Percentiles rank a stretch among this genome's conserved stretches.
These are phyloP conservation scores for Plasmodium relictum DNA, from an alignment of 169 alveolate species.

Conservation along the genomic window DNA sequence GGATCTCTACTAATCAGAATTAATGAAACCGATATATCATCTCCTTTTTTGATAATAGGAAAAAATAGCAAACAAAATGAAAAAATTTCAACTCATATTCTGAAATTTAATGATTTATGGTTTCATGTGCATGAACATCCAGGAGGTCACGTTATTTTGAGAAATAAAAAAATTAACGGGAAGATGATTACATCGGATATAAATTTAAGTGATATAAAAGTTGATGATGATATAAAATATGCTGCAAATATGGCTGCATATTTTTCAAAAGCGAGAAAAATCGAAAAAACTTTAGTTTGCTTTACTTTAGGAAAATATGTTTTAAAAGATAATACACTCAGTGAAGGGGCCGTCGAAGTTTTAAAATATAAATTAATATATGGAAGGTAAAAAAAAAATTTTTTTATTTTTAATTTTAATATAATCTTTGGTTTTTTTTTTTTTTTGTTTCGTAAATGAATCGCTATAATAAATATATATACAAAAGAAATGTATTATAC, in stretches of 20 bases:
- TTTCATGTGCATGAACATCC: constrained; percentile 86
- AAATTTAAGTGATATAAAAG: constrained; percentile 37
- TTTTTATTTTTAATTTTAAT: too few species aligned
- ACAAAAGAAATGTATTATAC: too few species aligned
- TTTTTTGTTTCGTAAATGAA: too few species aligned
- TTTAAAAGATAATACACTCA: constrained; percentile 73
- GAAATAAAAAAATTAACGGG: constrained; percentile 76
- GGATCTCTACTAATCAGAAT: constrained; percentile 80
- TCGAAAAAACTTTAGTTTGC: constrained; percentile 75
- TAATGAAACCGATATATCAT: constrained; percentile 78
- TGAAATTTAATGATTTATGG: constrained; percentile 83
- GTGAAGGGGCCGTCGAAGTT: constrained; percentile 84
- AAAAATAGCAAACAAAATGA: constrained; percentile 85
- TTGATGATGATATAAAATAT: constrained; percentile 79
- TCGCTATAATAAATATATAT: too few species aligned
- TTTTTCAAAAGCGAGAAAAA: constrained; percentile 79
- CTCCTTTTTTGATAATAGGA: constrained; percentile 85
- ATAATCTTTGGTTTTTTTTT: too few species aligned
- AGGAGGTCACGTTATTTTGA: constrained; percentile 84
- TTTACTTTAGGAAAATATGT: constrained; percentile 82
- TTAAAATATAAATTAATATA: constrained; percentile 70
- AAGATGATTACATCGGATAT: constrained; percentile 61
- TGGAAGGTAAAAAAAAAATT: constrained; percentile 77
- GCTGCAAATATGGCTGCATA: constrained; percentile 88
- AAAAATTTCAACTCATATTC: constrained; percentile 81